Conservation (phyloP, 768 basidiomycete genomes). For the Solioccasus polychromus region DNA sequence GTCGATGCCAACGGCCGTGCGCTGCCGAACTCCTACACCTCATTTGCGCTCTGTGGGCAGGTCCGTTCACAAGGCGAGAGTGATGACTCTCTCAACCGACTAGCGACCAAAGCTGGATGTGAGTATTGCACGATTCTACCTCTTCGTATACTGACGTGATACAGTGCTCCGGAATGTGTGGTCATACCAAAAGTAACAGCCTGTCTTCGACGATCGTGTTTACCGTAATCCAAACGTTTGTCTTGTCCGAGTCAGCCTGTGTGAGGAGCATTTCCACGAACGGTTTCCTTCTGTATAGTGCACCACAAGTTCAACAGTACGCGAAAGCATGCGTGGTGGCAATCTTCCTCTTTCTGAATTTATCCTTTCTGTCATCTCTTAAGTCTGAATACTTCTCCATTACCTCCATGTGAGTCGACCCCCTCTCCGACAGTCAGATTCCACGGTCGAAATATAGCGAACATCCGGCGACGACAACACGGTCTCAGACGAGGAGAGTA, state of each 20-base stretch:
- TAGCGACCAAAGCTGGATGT: constrained; percentile 95
- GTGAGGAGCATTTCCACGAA: constrained; percentile 15
- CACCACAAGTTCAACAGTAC: no score
- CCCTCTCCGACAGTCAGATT: constrained; percentile 37
- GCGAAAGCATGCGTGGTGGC: constrained; percentile 21
- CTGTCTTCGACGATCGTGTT: constrained; percentile 13
- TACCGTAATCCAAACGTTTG: constrained; percentile 17
- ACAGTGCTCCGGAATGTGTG: constrained; percentile 95
- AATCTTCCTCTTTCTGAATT: constrained; percentile 41
- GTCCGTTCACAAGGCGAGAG: constrained; percentile 95
- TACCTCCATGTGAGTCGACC: constrained; percentile 2
- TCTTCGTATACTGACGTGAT: constrained; percentile 9
- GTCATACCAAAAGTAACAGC: constrained; percentile 84
- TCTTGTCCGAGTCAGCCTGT: background rate
- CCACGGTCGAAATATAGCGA: constrained; percentile 77
- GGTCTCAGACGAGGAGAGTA: constrained; percentile 49
- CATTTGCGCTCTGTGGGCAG: constrained; percentile 92
- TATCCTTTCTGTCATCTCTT: constrained; percentile 47
- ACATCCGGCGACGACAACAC: constrained; percentile 20
- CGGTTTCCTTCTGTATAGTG: no score
- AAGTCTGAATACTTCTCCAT: constrained; percentile 17
- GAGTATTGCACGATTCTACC: constrained; percentile 38
- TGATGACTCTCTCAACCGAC: constrained; percentile 94
- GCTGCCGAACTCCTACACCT: constrained; percentile 72
- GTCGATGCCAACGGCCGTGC: constrained; percentile 90